Percentiles rank a stretch among this genome's conserved stretches.
phyloP scores from a whole-genome alignment of 371 early-diverging fungal genomes.

The Mucor mucedo region DNA sequence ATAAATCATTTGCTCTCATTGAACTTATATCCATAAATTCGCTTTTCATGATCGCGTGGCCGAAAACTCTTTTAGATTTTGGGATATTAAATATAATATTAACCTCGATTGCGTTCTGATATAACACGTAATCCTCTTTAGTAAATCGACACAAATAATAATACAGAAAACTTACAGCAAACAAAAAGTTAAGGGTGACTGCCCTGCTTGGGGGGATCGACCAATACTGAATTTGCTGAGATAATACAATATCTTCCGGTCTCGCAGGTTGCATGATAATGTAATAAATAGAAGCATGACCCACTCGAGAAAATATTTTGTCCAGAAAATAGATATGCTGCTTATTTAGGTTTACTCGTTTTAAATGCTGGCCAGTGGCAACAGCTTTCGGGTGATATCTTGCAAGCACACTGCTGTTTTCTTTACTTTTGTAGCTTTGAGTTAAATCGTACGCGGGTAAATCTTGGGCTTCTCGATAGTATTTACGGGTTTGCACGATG shows the following conservation, averaged over 20 bases:
- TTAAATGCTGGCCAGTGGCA: too few relatives aligned
- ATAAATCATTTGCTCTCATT: background rate
- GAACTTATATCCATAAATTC: background rate
- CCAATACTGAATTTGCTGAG: background rate
- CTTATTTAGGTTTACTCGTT: too few relatives aligned
- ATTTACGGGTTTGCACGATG: background rate
- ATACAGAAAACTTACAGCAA: background rate
- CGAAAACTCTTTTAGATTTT: background rate
- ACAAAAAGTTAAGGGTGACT: background rate
- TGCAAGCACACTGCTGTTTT: background rate
- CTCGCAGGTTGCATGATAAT: background rate
- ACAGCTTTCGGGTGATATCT: too few relatives aligned
- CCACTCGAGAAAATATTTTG: background rate
- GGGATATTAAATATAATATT: background rate
- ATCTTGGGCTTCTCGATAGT: background rate
- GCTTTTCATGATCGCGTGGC: background rate
- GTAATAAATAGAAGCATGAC: background rate
- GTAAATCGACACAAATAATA: too few relatives aligned
- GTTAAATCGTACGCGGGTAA: too few relatives aligned
- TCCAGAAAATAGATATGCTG: too few relatives aligned
- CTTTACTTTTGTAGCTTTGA: too few relatives aligned
- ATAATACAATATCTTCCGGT: background rate
- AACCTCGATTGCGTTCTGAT: background rate
- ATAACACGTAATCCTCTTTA: background rate
- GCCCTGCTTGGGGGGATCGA: background rate